A percentile compares a stretch with the other conserved stretches of the same genome.
These are phyloP conservation scores for Podila clonocystis DNA, from an alignment of 192 early-diverging fungal genomes.

Conservation along the genomic window DNA sequence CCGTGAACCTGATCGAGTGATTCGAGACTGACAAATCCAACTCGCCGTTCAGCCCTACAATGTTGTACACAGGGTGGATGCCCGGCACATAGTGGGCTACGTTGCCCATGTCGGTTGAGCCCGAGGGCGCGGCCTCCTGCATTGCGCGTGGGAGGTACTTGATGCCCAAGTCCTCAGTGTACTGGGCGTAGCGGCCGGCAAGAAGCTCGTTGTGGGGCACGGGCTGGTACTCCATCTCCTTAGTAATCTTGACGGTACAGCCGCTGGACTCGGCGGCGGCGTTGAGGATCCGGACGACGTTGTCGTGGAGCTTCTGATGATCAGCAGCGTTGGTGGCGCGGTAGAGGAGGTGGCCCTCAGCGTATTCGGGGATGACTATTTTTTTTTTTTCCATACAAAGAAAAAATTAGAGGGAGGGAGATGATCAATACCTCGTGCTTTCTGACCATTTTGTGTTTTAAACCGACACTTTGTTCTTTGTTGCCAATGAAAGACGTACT, in stretches of 20 bases:
- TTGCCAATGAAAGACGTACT: constrained; percentile 16
- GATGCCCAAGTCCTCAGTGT: constrained; percentile 22
- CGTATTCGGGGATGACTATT: constrained; percentile 71
- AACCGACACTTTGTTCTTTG: too few species aligned
- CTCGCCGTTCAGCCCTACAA: constrained; percentile 44
- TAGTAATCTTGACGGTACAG: constrained; percentile 64
- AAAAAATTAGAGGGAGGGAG: neutral
- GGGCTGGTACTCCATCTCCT: constrained; percentile 65
- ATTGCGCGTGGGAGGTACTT: constrained; percentile 13
- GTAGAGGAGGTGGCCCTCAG: constrained; percentile 64
- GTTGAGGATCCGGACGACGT: constrained; percentile 65
- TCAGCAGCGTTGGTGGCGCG: constrained; percentile 64
- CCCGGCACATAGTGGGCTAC: constrained; percentile 24
- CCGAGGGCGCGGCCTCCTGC: constrained; percentile 14
- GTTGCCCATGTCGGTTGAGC: constrained; percentile 26
- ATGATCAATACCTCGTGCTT: neutral
- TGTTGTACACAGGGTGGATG: constrained; percentile 35
- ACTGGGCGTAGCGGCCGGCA: constrained; percentile 22
- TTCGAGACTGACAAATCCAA: constrained; percentile 64
- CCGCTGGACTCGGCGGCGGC: constrained; percentile 77
- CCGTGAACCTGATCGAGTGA: constrained; percentile 73
- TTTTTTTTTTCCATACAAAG: neutral
- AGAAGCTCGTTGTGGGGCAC: constrained; percentile 58
- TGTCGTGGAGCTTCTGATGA: constrained; percentile 56
- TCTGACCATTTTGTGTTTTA: too few species aligned